Percentiles rank a stretch among this genome's conserved stretches.
These are phyloP conservation scores for Centrapalus pauciflorus DNA, from an alignment of 129 eudicot genomes.

Conservation along the genomic window DNA sequence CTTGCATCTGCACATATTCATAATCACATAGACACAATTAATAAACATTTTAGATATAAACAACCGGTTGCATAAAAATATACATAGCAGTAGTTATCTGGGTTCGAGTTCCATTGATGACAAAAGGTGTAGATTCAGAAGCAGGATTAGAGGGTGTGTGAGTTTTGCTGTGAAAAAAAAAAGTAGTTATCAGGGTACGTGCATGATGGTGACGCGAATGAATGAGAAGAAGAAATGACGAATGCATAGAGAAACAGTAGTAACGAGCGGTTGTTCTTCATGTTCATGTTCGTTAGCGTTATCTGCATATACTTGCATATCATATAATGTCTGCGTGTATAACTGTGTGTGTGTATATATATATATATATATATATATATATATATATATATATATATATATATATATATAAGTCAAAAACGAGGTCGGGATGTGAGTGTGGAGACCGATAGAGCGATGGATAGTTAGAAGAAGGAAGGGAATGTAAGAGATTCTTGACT, in stretches of 20 bases:
- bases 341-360: too few relatives aligned
- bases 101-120: too few relatives aligned
- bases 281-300: slow-evolving; percentile 9
- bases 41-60: background rate
- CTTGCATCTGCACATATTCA: slow-evolving; percentile 50
- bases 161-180: too few relatives aligned
- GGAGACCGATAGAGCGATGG: slow-evolving; percentile 21
- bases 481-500: slow-evolving; percentile 41
- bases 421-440: slow-evolving; percentile 20
- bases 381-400: background rate
- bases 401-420: background rate
- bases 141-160: too few relatives aligned
- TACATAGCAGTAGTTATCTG: background rate
- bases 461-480: slow-evolving; percentile 22
- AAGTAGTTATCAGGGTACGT: background rate
- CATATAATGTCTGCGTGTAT: background rate
- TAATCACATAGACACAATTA: slow-evolving; percentile 1
- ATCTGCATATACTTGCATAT: background rate
- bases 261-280: slow-evolving; percentile 1
- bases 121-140: too few relatives aligned
- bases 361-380: background rate
- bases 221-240: slow-evolving; percentile 4
- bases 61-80: background rate
- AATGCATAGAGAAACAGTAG: slow-evolving; percentile 15
- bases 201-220: slow-evolving; percentile 11